These are phyloP conservation scores for Colletotrichum musae DNA, from an alignment of 2,329 filamentous ascomycete species.

Conservation along the genomic window DNA sequence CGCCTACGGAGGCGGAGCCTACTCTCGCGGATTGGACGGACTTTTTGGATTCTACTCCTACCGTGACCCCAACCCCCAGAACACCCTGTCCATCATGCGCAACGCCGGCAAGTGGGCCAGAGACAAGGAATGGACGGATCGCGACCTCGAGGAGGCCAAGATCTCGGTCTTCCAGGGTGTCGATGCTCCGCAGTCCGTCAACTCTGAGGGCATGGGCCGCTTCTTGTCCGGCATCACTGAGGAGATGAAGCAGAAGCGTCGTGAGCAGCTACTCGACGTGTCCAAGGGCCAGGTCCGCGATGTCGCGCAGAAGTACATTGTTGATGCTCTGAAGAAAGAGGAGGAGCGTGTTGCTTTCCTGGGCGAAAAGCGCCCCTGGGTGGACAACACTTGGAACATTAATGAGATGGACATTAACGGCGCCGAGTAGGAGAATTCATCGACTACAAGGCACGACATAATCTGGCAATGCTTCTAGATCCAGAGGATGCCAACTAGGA, in stretches of 20 bases:
- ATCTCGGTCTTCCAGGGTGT: constrained; percentile 93
- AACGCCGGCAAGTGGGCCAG: constrained; percentile 87
- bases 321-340: constrained; percentile 73
- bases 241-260: constrained; percentile 88
- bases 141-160: constrained; percentile 96
- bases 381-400: constrained; percentile 80
- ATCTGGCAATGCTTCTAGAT: not conserved
- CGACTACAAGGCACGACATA: not conserved
- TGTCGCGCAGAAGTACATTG: constrained; percentile 86
- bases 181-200: constrained; percentile 90
- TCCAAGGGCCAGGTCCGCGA: constrained; percentile 83
- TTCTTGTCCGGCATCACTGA: constrained; percentile 90
- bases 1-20: constrained; percentile 94
- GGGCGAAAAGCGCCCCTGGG: constrained; percentile 87
- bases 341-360: constrained; percentile 80
- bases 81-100: constrained; percentile 87
- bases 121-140: constrained; percentile 84
- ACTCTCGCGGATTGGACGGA: constrained; percentile 83
- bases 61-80: constrained; percentile 93
- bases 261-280: constrained; percentile 90
- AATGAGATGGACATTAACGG: constrained; percentile 79
- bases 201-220: constrained; percentile 86
- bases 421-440: constrained; percentile 46
- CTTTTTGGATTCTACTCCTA: constrained; percentile 97
- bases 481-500: not conserved